Base-by-base conservation (phyloP, 345 rosid genomes). In the Adansonia digitata region DNA sequence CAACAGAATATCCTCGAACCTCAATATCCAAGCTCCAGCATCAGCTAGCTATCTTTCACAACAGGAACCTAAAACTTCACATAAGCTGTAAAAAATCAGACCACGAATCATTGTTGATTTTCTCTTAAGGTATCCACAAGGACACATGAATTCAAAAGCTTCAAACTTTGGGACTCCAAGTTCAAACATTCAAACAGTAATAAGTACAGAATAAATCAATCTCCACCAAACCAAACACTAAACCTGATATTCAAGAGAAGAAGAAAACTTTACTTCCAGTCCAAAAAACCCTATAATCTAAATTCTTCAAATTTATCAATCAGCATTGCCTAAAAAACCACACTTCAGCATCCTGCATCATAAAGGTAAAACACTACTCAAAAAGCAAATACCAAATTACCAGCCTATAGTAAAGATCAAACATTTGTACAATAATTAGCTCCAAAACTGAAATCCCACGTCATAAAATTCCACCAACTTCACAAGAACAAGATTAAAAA, bases 161-260 rank as follows among this genome's bases (percentile, higher is more conserved):
- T 73, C 77, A 72, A 18, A 70, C 75, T 70, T 67, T 59, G 69
- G 55, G 49, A 34, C 55, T 29, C 42, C 20, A 69, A 49, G 57
- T 68, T 57, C 43, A 24, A 73, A 34, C 56, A 35, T 57, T 45
- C 48, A 2, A 18, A 24, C 46, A 20, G 27, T 15, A 37, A 60
- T 2, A 51, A 20, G 45, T 43, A 46, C 18, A 3, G 12, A 74
- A 45, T 29, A 74, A 43, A 34, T 65, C 22, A 63, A 55, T 74
- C 9, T 45, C 62, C 56, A 59, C 70, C 56, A 46, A 62, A 53
- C 18, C 18, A 73, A 79, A 72, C 75, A 75, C 79, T 18, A 56
- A 42, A 63, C 43, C 72, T 26, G 62, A 68, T 10, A 59, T 43
- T 72, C 45, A 52, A 72, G 31, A 52, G 42, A 73, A 55, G 64